Base-by-base conservation (phyloP, 225 moss, liverwort and hornwort species). In the Anthoceros angustus region DNA sequence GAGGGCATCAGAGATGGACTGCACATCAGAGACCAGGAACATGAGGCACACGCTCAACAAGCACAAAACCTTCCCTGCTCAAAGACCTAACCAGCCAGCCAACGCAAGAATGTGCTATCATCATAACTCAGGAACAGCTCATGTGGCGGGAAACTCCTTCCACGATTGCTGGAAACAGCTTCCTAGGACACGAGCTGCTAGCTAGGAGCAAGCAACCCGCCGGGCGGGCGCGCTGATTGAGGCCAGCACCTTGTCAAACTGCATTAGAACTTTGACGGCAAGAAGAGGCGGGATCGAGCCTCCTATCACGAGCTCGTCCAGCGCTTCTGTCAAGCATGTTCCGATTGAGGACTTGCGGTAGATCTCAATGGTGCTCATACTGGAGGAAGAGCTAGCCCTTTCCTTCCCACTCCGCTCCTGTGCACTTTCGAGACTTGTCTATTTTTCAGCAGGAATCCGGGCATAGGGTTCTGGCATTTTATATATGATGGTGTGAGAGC, bases 341-440 rank as follows among this genome's bases (percentile, higher is more conserved):
- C 94, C 94, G 70, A 95, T 90, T 48, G 94, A 88, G 24, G 94
- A 95, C 74, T 90, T 90, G 66, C 94, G 77, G 82, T 95, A 95
- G 6, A 95, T 71, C 83, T 95, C 94, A 70, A 80, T 86, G 81
- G 77, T 86, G 46, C 82, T 86, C 93, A 90, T 94, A 23, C 0
- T 55, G 55, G n/a, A 55, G 16, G 10, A 50, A 5, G 6, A 50
- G 4, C 49, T 50, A n/a, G 32, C 32, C 32, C 32, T 32, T 32
- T 32, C 32, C 32, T 32, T 32, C 32, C 32, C 32, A 1, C 32
- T 1, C 32, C 32, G 32, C 32, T 32, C 32, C 32, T 32, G 32
- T 32, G 32, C 32, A 32, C 32, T 1, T 32, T 4, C 32, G 32
- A 32, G 32, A 4, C 32, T 32, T 1, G 2, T 32, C 2, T 32